Evolutionary conservation across 257 asterid genomes (phyloP).

Genomic region (Scutellaria galericulata): DNA sequence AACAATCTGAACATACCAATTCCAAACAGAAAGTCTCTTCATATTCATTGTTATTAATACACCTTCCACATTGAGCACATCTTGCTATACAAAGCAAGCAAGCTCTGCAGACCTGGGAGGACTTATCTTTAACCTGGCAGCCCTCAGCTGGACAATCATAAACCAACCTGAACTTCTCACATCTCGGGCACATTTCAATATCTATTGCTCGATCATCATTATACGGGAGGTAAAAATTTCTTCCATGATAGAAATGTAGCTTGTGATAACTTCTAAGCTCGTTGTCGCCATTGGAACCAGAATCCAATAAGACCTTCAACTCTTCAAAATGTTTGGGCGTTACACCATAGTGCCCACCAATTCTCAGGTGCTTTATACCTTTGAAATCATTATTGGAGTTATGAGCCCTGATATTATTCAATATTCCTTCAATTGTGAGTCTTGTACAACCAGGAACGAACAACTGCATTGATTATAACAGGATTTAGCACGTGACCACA

Average conservation of each 20-base stretch:
- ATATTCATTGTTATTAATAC: constrained; percentile 60
- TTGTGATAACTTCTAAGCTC: constrained; percentile 39
- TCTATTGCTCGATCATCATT: constrained; percentile 82
- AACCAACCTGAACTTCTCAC: constrained; percentile 68
- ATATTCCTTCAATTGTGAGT: constrained; percentile 65
- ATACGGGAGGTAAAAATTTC: constrained; percentile 55
- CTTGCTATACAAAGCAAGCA: constrained; percentile 73
- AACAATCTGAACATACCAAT: constrained; percentile 65
- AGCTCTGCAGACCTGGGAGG: constrained; percentile 62
- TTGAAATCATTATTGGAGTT: constrained; percentile 45
- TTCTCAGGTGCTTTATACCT: constrained; percentile 67
- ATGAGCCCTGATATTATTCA: constrained; percentile 53
- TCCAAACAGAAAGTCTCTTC: constrained; percentile 83
- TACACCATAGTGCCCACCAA: constrained; percentile 71
- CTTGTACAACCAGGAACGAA: constrained; percentile 82
- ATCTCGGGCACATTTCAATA: constrained; percentile 76
- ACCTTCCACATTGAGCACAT: constrained; percentile 82
- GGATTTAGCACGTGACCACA: constrained; percentile 23
- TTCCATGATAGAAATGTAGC: constrained; percentile 64
- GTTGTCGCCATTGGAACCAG: constrained; percentile 21
- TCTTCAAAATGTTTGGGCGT: constrained; percentile 60
- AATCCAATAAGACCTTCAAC: constrained; percentile 55
- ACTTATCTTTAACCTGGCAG: constrained; percentile 58
- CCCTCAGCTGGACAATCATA: constrained; percentile 86
- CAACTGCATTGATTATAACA: constrained; percentile 53